A percentile compares a stretch with the other conserved stretches of the same genome.
Conservation (phyloP, 2,329 filamentous ascomycete species). For the Fusarium napiforme region DNA sequence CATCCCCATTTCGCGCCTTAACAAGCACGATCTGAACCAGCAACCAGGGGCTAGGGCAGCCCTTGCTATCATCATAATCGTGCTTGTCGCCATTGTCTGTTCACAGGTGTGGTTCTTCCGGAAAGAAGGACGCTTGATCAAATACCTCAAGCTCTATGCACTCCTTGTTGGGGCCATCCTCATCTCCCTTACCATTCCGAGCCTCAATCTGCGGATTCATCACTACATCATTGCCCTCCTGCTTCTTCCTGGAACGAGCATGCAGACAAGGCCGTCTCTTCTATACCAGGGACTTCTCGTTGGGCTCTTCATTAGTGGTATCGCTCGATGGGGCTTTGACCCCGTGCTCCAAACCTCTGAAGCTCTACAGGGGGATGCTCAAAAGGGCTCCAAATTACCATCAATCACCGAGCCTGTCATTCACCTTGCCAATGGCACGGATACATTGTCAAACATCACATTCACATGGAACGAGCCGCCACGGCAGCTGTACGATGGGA, state of each 20-base stretch:
- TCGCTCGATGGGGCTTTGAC: slow-evolving; percentile 94
- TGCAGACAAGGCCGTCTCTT: slow-evolving; percentile 86
- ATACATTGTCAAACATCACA: slow-evolving; percentile 70
- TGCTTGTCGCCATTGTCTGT: slow-evolving; percentile 74
- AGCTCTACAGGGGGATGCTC: slow-evolving; percentile 75
- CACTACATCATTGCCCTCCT: slow-evolving; percentile 93
- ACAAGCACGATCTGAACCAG: slow-evolving; percentile 84
- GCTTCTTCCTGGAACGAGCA: slow-evolving; percentile 85
- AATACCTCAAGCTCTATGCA: slow-evolving; percentile 81
- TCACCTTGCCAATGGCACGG: slow-evolving; percentile 51
- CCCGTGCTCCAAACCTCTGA: slow-evolving; percentile 84
- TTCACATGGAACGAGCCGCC: slow-evolving; percentile 64
- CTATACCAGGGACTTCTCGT: slow-evolving; percentile 90
- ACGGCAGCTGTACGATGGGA: slow-evolving; percentile 71
- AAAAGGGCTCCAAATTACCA: slow-evolving; percentile 71
- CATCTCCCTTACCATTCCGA: slow-evolving; percentile 76
- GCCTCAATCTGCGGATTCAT: slow-evolving; percentile 86
- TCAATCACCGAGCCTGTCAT: slow-evolving; percentile 60
- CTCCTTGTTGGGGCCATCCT: slow-evolving; percentile 75
- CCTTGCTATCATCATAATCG: slow-evolving; percentile 78
- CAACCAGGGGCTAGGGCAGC: slow-evolving; percentile 91
- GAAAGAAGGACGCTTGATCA: slow-evolving; percentile 81
- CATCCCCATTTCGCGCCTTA: slow-evolving; percentile 94
- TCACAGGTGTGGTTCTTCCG: slow-evolving; percentile 88
- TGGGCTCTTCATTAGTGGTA: slow-evolving; percentile 89